A percentile compares a stretch with the other conserved stretches of the same genome.
Evolutionary conservation across 495 filamentous ascomycete genomes (phyloP).

Genomic region (Bacidia rubella): DNA sequence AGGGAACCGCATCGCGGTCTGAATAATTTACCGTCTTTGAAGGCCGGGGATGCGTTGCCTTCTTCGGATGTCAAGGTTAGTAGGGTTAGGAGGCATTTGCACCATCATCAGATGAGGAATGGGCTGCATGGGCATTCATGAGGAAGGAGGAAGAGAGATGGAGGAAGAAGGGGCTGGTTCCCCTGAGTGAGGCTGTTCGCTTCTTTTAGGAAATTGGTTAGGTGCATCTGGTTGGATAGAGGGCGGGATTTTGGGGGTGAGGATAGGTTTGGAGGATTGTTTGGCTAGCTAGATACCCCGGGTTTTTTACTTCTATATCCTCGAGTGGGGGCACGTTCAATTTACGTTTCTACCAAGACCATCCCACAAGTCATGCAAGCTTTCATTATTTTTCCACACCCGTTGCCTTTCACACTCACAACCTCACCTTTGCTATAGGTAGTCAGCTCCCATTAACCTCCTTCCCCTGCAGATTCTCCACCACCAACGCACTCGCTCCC

Average conservation of each 20-base stretch:
- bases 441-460: conserved; percentile 4
- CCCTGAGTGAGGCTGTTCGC: not conserved
- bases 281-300: not conserved
- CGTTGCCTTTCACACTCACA: not conserved
- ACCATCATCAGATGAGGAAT: not conserved
- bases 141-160: not conserved
- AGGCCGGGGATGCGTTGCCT: not conserved
- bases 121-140: not conserved
- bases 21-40: not conserved
- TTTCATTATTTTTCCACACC: not conserved
- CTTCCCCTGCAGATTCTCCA: conserved; percentile 48
- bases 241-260: not conserved
- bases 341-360: too few species aligned
- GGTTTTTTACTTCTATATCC: too few species aligned
- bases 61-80: not conserved
- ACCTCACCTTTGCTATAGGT: not conserved
- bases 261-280: not conserved
- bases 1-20: conserved; percentile 1
- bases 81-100: not conserved
- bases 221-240: too few species aligned
- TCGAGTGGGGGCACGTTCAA: too few species aligned
- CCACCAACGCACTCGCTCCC: conserved; percentile 78
- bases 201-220: too few species aligned
- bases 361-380: not conserved
- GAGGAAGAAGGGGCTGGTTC: not conserved